phyloP scores from a whole-genome alignment of 495 filamentous ascomycete genomes.

The Daldinia vernicosa region DNA sequence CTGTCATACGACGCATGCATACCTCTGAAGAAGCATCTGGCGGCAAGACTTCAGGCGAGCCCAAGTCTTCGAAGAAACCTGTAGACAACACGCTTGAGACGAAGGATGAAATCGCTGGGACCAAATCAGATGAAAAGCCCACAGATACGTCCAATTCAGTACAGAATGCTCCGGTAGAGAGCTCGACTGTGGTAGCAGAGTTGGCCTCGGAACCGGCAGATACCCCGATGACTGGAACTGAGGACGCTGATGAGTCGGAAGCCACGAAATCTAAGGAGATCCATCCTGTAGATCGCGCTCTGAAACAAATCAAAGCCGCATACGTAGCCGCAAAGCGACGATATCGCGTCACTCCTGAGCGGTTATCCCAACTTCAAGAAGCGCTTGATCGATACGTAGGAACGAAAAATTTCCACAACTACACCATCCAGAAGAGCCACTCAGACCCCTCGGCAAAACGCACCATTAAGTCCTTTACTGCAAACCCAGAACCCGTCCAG shows the following conservation, averaged over 20 bases:
- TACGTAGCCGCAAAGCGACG: slow-evolving; percentile 78
- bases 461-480: slow-evolving; percentile 87
- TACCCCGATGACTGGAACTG: slow-evolving; percentile 6
- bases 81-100: slow-evolving; percentile 1
- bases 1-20: slow-evolving; percentile 53
- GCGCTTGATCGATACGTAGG: slow-evolving; percentile 77
- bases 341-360: slow-evolving; percentile 79
- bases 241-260: slow-evolving; percentile 26
- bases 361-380: slow-evolving; percentile 75
- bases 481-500: slow-evolving; percentile 74
- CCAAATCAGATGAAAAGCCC: background rate
- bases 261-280: slow-evolving; percentile 44
- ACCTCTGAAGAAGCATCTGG: slow-evolving; percentile 42
- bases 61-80: slow-evolving; percentile 8
- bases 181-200: slow-evolving; percentile 1
- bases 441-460: slow-evolving; percentile 84
- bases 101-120: slow-evolving; percentile 18
- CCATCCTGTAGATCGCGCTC: slow-evolving; percentile 65
- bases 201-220: slow-evolving; percentile 18
- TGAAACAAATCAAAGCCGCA: slow-evolving; percentile 79
- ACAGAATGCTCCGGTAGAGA: slow-evolving; percentile 3
- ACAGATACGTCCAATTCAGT: slow-evolving; percentile 15
- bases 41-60: slow-evolving; percentile 16
- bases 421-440: slow-evolving; percentile 85
- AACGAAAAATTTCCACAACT: slow-evolving; percentile 93